These are phyloP conservation scores for Phytophthora citrophthora DNA, from an alignment of 352 stramenopile genomes.

Conservation along the genomic window DNA sequence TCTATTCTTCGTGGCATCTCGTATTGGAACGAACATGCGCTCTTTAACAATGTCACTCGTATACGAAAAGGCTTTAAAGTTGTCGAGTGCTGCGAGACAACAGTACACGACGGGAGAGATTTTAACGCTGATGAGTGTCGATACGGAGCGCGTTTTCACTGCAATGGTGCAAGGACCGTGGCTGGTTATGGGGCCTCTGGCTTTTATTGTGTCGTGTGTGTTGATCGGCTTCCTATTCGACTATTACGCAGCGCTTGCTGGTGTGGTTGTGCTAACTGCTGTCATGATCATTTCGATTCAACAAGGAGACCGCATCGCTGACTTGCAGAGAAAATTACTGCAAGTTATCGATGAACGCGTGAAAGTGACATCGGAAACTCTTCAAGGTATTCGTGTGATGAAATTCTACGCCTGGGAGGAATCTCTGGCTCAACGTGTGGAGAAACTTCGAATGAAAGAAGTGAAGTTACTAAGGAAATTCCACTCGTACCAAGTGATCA, in stretches of 20 bases:
- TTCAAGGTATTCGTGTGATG: constrained; percentile 89
- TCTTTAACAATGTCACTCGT: constrained; percentile 51
- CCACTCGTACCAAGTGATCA: constrained; percentile 46
- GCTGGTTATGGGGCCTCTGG: constrained; percentile 35
- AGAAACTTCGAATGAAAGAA: constrained; percentile 50
- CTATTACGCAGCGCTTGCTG: constrained; percentile 15
- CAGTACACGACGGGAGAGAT: constrained; percentile 48
- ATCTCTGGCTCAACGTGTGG: constrained; percentile 40
- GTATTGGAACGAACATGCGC: constrained; percentile 48
- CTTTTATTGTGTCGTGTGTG: constrained; percentile 29
- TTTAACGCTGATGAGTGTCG: constrained; percentile 47
- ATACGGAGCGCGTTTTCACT: constrained; percentile 46
- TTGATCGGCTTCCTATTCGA: constrained; percentile 44
- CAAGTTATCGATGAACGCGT: constrained; percentile 79
- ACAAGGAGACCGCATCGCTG: constrained; percentile 23
- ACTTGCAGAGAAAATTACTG: constrained; percentile 28
- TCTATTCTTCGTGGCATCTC: constrained; percentile 40
- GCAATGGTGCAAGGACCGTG: constrained; percentile 35
- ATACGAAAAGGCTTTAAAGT: constrained; percentile 65
- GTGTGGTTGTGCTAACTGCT: constrained; percentile 14
- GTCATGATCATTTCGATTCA: constrained; percentile 27
- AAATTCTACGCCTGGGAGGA: constrained; percentile 91
- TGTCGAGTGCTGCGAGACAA: constrained; percentile 49
- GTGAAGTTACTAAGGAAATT: constrained; percentile 46
- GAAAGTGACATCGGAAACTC: constrained; percentile 92